Evolutionary conservation across 2,329 filamentous ascomycete species (phyloP), one percentile per base, ranked within the genome.

Genomic region (Neocucurbitaria cava): DNA sequence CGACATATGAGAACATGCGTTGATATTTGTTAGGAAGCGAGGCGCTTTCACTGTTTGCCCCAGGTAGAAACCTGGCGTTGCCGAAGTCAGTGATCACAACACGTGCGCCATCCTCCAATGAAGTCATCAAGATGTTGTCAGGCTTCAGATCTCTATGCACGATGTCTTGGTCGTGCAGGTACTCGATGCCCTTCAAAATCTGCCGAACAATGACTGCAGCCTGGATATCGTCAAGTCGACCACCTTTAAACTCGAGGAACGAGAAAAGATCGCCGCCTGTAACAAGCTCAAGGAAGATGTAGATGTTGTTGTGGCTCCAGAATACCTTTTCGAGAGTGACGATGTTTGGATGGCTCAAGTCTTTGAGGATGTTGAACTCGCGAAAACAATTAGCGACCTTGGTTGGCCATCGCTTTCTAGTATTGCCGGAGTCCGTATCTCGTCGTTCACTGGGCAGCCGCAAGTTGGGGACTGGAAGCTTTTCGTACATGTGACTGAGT

Each of bases 71-170:
- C 35, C 79, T 79, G 2, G 85, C 81, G 59, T 82, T 81, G 8
- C 85, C 85, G 64, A 88, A 88, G 66, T 88, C 86, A 0, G 84
- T 85, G 38, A 88, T 75, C 1, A 88, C 77, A 7, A 87, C 76
- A 20, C 86, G 79, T 20, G 79, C 78, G 3, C 81, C 80, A 39
- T 76, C 73, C 13, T 77, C 74, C 46, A 82, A 76, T 1, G 82
- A 84, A 0, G 82, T 83, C 78, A 88, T 79, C 26, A 88, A 76
- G 8, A 88, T 81, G 60, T 88, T 88, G 47, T 88, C 85, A 0
- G 85, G 85, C 62, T 88, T 88, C 44, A 88, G 76, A 62, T 88
- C 86, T 28, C 86, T 78, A 66, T 88, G 86, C 4, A 84, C 84
- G 39, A 88, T 82, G 36, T 79, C 74, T 7, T 78, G 75, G 3